Evolutionary conservation across 208 protist genomes (phyloP).

Genomic region (Acanthamoeba castellanii): DNA sequence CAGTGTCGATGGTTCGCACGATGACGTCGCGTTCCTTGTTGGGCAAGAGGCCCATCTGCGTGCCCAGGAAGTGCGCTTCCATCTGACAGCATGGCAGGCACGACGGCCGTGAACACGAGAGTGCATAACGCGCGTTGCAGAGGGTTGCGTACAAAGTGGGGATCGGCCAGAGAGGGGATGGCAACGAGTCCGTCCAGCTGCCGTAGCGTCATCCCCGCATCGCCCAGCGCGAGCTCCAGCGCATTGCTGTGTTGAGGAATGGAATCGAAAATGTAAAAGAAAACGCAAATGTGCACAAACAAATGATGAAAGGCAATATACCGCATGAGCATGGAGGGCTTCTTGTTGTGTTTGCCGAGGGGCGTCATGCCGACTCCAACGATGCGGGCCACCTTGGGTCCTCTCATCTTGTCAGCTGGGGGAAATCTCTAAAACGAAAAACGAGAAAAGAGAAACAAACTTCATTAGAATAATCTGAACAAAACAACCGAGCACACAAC

Average conservation of each 20-base stretch:
- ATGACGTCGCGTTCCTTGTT: conserved; percentile 84
- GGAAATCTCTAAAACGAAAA: neutral
- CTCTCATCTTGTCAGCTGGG: neutral
- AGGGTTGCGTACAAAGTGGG: conserved; percentile 81
- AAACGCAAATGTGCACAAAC: neutral
- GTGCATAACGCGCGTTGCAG: neutral
- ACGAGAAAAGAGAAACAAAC: neutral
- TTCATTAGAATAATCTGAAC: neutral
- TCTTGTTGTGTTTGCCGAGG: conserved; percentile 85
- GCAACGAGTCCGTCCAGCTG: conserved; percentile 91
- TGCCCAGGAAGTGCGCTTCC: conserved; percentile 90
- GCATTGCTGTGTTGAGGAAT: conserved; percentile 76
- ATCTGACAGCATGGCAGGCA: conserved; percentile 75
- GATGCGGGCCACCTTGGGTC: conserved; percentile 81
- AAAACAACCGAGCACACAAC: neutral
- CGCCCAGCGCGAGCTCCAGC: conserved; percentile 84
- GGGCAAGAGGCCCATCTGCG: conserved; percentile 81
- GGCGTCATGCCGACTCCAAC: conserved; percentile 88
- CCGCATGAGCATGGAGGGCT: conserved; percentile 82
- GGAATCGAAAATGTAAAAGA: neutral
- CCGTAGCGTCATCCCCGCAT: conserved; percentile 85
- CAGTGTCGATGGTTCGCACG: conserved; percentile 89
- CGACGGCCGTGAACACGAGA: neutral
- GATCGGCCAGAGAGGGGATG: conserved; percentile 90
- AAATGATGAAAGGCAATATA: neutral